Evolutionary conservation across 2,329 filamentous ascomycete genomes (phyloP), one percentile per base, ranked within the genome.

Genomic region (Xylariaceae sp.): DNA sequence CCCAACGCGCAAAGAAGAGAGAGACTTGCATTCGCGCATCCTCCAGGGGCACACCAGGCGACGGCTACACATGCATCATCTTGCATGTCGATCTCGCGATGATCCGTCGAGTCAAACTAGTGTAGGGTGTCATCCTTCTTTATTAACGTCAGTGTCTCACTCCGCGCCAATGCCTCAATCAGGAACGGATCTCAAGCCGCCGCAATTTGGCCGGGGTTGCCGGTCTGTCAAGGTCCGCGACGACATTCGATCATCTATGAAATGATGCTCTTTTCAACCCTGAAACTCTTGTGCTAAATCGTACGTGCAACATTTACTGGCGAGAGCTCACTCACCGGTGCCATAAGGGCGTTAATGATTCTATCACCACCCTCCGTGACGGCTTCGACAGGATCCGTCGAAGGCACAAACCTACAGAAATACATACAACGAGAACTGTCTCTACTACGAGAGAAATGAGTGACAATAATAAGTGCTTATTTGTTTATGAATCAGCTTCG

Each of bases 141-240:
- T n/a, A 15, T 45, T 6, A 15, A 15, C 11, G 10, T 4, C 23
- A 15, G 35, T 53, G 23, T 35, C 39, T n/a, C n/a, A 15, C 44
- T 57, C 47, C 53, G 56, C 54, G 18, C 35, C 53, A 15, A 30
- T 35, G 60, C 53, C 63, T 64, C 48, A 18, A 63, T 61, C 44
- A 23, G 61, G 63, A 62, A 62, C 62, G 60, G 62, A 56, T 52
- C 35, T 18, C 44, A 52, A 60, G 51, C 57, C 53, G 50, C 60
- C 62, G 60, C 48, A 42, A 53, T 58, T 58, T 23, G 50, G 23
- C 8, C 11, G 17, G 34, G 35, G 39, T 30, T 45, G 39, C 18
- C 51, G 52, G 30, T 52, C 45, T 58, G 55, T 35, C 10, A 60
- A 56, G 5, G 34, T 30, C 45, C 47, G 49, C 18, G 47, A 9